A percentile compares a stretch with the other conserved stretches of the same genome.
phyloP scores from a whole-genome alignment of 2,329 filamentous ascomycete species.

The Blastomyces gilchristii region DNA sequence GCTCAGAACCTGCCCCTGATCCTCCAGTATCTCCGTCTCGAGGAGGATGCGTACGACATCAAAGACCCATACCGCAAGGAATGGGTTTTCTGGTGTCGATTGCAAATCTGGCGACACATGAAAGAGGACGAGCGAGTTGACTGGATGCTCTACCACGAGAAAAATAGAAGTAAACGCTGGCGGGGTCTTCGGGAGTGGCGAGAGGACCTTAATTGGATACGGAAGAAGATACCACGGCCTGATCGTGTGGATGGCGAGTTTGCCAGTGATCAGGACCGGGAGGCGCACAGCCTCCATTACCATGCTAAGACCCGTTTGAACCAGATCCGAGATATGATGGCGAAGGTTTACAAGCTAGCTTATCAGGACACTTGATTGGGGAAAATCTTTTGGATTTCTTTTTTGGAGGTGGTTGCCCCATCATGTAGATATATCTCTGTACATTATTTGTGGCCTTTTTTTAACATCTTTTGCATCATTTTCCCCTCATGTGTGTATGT shows the following conservation, averaged over 20 bases:
- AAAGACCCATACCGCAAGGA: constrained; percentile 4
- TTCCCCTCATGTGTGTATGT: neutral
- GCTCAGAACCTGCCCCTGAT: neutral
- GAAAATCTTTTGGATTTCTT: neutral
- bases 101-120: constrained; percentile 5
- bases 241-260: neutral
- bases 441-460: neutral
- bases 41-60: neutral
- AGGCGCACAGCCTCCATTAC: neutral
- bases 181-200: constrained; percentile 5
- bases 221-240: neutral
- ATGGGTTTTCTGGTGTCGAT: constrained; percentile 5
- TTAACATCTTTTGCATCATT: neutral
- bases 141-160: constrained; percentile 4
- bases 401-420: neutral
- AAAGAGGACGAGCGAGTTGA: neutral
- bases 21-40: constrained; percentile 4
- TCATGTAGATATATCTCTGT: neutral
- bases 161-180: constrained; percentile 4
- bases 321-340: constrained; percentile 5
- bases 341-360: constrained; percentile 1
- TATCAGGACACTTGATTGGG: neutral
- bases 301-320: constrained; percentile 1
- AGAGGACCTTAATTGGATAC: constrained; percentile 1
- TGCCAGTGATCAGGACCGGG: neutral